phyloP scores from a whole-genome alignment of 176 grass and related monocot species.

The Oryza brachyantha region DNA sequence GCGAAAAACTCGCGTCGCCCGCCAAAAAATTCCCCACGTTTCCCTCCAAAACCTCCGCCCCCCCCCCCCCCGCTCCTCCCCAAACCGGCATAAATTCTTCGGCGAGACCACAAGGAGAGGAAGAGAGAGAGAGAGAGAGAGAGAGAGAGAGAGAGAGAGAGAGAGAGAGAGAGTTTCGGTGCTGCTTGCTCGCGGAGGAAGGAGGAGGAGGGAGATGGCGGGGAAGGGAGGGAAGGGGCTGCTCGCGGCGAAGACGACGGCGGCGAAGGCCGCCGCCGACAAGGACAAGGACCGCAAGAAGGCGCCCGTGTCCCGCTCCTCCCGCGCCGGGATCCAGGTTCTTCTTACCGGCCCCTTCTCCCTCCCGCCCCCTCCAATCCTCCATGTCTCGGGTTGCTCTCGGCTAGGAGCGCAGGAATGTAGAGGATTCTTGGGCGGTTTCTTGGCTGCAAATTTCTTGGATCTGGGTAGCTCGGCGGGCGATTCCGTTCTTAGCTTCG shows the following conservation, averaged over 20 bases:
- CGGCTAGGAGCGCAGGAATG: not conserved
- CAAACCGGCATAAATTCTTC: not conserved
- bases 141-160: not conserved
- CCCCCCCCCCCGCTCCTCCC: not conserved
- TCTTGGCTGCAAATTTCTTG: not conserved
- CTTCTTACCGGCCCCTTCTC: not conserved
- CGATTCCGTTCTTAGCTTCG: not conserved
- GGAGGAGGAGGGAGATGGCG: constrained; percentile 17
- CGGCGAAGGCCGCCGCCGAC: constrained; percentile 44
- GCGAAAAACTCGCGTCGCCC: not conserved
- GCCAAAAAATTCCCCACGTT: not conserved
- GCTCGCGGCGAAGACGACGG: constrained; percentile 71
- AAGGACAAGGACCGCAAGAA: constrained; percentile 72
- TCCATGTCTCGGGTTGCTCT: no score
- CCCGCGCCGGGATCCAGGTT: constrained; percentile 65
- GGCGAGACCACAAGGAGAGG: not conserved
- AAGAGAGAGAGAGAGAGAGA: not conserved
- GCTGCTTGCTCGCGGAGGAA: not conserved
- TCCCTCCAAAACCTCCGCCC: not conserved
- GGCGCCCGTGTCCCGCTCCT: constrained; percentile 67
- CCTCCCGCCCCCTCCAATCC: not conserved
- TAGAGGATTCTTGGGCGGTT: not conserved
- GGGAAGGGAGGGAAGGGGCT: constrained; percentile 77
- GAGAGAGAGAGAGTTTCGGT: not conserved
- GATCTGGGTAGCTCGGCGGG: not conserved